phyloP scores from a whole-genome alignment of 495 filamentous ascomycete genomes.

The Neurospora tetraspora region DNA sequence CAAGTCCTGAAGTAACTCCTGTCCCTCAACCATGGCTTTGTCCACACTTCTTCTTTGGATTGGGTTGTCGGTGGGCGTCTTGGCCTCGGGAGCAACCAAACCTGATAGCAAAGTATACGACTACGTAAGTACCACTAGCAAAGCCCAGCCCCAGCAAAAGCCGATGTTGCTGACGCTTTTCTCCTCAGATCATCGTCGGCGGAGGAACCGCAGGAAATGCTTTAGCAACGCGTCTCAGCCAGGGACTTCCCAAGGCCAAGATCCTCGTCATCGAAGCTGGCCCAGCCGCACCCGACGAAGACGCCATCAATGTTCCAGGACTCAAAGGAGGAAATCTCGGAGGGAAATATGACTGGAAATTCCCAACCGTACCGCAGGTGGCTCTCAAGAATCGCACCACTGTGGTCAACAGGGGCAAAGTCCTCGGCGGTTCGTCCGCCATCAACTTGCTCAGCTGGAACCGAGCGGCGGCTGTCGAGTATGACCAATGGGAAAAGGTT shows the following conservation, averaged over 20 bases:
- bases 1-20: background rate
- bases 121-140: background rate
- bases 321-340: conserved; percentile 32
- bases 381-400: conserved; percentile 23
- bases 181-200: conserved; percentile 47
- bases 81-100: background rate
- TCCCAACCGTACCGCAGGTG: conserved; percentile 35
- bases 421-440: conserved; percentile 35
- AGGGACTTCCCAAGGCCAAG: conserved; percentile 36
- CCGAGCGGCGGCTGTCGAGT: conserved; percentile 42
- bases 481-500: conserved; percentile 47
- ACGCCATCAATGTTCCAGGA: conserved; percentile 34
- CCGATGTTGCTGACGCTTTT: background rate
- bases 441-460: conserved; percentile 42
- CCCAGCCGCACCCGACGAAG: conserved; percentile 30
- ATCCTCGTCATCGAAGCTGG: conserved; percentile 51
- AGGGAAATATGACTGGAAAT: conserved; percentile 45
- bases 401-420: conserved; percentile 35
- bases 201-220: conserved; percentile 51
- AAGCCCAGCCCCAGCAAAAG: background rate
- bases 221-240: conserved; percentile 49
- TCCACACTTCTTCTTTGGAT: background rate
- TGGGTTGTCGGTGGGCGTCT: background rate
- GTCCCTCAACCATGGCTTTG: background rate
- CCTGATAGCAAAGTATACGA: background rate